A percentile compares a stretch with the other conserved stretches of the same genome.
Conservation (phyloP, 352 stramenopile species). For the Phytophthora pinifolia region DNA sequence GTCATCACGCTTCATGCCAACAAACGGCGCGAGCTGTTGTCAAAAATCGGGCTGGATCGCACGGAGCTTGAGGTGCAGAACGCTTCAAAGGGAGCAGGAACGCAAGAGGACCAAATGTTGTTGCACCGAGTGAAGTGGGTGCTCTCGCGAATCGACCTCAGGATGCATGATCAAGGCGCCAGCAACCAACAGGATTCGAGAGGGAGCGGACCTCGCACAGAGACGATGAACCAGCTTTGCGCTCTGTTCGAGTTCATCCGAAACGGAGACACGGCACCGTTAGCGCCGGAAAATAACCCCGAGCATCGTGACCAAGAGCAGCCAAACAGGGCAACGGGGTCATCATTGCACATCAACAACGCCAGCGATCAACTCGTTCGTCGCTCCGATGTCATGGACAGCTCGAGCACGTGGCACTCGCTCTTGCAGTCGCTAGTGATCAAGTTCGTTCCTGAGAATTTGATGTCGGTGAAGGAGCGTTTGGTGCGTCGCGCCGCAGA, state of each 20-base stretch:
- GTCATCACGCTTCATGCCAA: conserved; percentile 50
- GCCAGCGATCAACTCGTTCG: conserved; percentile 21
- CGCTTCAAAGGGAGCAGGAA: conserved; percentile 23
- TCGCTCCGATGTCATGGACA: conserved; percentile 38
- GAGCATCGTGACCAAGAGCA: conserved; percentile 26
- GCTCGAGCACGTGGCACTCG: conserved; percentile 46
- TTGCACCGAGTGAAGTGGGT: conserved; percentile 80
- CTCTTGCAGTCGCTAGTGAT: conserved; percentile 65
- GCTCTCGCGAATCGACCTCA: conserved; percentile 63
- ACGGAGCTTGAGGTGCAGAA: conserved; percentile 59
- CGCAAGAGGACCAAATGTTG: conserved; percentile 59
- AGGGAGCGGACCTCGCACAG: conserved; percentile 5
- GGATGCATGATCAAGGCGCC: conserved; percentile 13
- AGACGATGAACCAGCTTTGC: conserved; percentile 61
- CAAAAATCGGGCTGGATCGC: conserved; percentile 54
- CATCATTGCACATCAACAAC: conserved; percentile 6
- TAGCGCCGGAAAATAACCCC: conserved; percentile 61
- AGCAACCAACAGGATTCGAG: conserved; percentile 19
- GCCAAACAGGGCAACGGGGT: conserved; percentile 4
- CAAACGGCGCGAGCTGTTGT: conserved; percentile 50
- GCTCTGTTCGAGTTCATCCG: conserved; percentile 79
- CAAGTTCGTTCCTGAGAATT: conserved; percentile 68
- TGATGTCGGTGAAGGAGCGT: conserved; percentile 65
- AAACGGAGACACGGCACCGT: conserved; percentile 38
- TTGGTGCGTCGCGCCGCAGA: conserved; percentile 47